phyloP scores from a whole-genome alignment of 495 filamentous ascomycete species.

The Penicillium dipodomyicola region DNA sequence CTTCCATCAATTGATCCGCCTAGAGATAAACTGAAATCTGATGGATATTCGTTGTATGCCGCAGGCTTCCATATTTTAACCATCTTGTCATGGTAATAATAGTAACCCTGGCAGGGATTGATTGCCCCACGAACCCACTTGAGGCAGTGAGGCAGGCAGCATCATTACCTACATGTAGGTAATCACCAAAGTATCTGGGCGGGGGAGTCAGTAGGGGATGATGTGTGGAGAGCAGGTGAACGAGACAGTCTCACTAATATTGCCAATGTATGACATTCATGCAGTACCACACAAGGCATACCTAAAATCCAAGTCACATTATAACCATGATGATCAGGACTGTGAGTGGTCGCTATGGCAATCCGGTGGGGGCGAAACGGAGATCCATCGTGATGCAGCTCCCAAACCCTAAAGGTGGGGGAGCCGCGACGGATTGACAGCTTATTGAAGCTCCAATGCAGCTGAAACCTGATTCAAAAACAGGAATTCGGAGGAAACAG shows the following conservation, averaged over 20 bases:
- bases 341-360: conserved; percentile 25
- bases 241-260: conserved; percentile 21
- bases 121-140: conserved; percentile 4
- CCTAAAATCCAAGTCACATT: neutral
- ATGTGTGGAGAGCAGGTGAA: conserved; percentile 3
- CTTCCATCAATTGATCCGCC: neutral
- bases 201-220: conserved; percentile 16
- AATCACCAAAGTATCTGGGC: conserved; percentile 5
- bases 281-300: neutral
- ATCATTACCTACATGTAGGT: neutral
- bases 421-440: conserved; percentile 17
- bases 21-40: neutral
- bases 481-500: conserved; percentile 7
- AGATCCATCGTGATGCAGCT: conserved; percentile 12
- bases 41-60: neutral
- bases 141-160: conserved; percentile 25
- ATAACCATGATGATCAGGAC: neutral
- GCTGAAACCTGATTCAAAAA: conserved; percentile 28
- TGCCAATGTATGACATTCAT: conserved; percentile 9
- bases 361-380: conserved; percentile 16
- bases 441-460: conserved; percentile 16
- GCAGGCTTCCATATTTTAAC: conserved; percentile 13
- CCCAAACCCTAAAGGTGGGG: conserved; percentile 18
- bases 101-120: conserved; percentile 7
- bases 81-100: conserved; percentile 9